Conservation (phyloP, 805 yeast species). For the Sporopachydermia quercuum region DNA sequence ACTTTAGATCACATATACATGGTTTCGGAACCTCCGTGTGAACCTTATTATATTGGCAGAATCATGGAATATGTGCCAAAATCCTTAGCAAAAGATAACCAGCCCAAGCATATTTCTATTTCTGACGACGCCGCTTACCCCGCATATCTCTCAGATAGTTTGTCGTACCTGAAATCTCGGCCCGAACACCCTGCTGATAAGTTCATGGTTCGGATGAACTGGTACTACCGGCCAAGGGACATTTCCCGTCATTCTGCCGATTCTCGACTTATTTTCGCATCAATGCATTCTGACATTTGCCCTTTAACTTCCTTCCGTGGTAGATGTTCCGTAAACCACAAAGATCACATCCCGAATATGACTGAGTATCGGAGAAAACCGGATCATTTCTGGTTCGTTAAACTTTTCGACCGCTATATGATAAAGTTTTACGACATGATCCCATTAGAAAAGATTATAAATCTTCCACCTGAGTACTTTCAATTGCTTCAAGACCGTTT, state of each 20-base stretch:
- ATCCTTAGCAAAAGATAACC: slow-evolving; percentile 12
- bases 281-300: slow-evolving; percentile 76
- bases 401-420: slow-evolving; percentile 77
- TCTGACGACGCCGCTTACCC: too few species aligned
- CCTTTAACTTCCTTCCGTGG: slow-evolving; percentile 70
- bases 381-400: slow-evolving; percentile 70
- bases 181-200: slow-evolving; percentile 30
- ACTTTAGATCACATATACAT: slow-evolving; percentile 61
- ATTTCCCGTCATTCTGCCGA: slow-evolving; percentile 53
- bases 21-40: slow-evolving; percentile 87
- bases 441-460: slow-evolving; percentile 41
- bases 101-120: background rate
- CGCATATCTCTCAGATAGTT: background rate
- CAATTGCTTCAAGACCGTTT: slow-evolving; percentile 52
- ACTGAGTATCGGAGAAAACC: slow-evolving; percentile 43
- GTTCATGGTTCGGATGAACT: slow-evolving; percentile 58
- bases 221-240: slow-evolving; percentile 86
- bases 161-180: slow-evolving; percentile 9
- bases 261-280: slow-evolving; percentile 64
- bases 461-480: slow-evolving; percentile 43
- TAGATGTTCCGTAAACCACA: slow-evolving; percentile 51
- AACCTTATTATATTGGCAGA: slow-evolving; percentile 82
- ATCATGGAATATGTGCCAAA: slow-evolving; percentile 54
- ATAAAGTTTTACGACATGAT: slow-evolving; percentile 67
- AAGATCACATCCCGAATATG: slow-evolving; percentile 45